Percentiles rank a stretch among this genome's conserved stretches.
phyloP scores from a whole-genome alignment of 2,329 filamentous ascomycete species.

The Stachybotrys echinatus region DNA sequence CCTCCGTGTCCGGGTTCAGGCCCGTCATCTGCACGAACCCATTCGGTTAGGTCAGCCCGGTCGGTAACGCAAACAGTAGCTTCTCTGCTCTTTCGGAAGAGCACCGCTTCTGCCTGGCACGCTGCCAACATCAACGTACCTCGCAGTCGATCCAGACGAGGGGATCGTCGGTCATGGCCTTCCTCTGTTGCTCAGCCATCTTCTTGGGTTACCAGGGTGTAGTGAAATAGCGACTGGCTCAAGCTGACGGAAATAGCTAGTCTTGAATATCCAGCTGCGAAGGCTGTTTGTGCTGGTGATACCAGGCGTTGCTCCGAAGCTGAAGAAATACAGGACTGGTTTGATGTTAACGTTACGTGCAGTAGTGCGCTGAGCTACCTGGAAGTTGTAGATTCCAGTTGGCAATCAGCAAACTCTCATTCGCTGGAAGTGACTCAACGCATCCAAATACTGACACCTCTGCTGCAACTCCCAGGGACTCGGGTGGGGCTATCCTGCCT shows the following conservation, averaged over 20 bases:
- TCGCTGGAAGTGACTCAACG: not conserved
- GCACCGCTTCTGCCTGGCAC: too few relatives aligned
- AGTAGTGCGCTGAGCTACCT: too few relatives aligned
- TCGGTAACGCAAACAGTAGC: too few relatives aligned
- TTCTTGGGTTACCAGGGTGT: conserved; percentile 2
- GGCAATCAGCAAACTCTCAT: not conserved
- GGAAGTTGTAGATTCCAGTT: not conserved
- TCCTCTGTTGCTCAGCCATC: conserved; percentile 10
- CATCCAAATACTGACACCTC: too few relatives aligned
- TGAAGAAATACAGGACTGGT: too few relatives aligned
- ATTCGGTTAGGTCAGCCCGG: not conserved
- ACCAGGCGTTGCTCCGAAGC: too few relatives aligned
- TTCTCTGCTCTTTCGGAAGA: too few relatives aligned
- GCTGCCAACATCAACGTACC: conserved; percentile 34
- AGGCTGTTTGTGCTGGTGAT: too few relatives aligned
- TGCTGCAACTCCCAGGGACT: not conserved
- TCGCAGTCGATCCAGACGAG: conserved; percentile 81
- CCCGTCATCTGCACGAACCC: conserved; percentile 68
- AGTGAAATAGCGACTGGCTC: not conserved
- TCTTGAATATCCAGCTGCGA: too few relatives aligned
- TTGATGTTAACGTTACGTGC: too few relatives aligned
- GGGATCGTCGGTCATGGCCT: conserved; percentile 43
- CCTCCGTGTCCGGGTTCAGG: conserved; percentile 66
- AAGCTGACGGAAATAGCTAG: too few relatives aligned
- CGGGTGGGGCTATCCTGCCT: too few relatives aligned